Evolutionary conservation across 2,329 filamentous ascomycete species (phyloP).

Genomic region (Penicillium olsonii): DNA sequence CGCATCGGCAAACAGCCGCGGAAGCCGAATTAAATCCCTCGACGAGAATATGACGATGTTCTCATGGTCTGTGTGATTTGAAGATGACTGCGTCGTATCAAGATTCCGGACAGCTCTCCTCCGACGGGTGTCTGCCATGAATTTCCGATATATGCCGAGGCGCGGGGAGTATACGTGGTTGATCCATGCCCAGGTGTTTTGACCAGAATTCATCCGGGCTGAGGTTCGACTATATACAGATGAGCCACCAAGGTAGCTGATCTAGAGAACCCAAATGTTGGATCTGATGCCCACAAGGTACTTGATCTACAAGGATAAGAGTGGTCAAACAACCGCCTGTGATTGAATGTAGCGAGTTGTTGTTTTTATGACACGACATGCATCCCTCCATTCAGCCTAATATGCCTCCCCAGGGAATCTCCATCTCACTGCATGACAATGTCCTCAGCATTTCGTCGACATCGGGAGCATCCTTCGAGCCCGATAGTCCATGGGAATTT

Average conservation of each 20-base stretch:
- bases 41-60: constrained; percentile 1
- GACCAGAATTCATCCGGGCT: neutral
- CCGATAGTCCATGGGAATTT: constrained; percentile 12
- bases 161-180: neutral
- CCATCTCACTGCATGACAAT: constrained; percentile 1
- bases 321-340: constrained; percentile 9
- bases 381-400: neutral
- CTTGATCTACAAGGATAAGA: constrained; percentile 21
- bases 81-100: constrained; percentile 6
- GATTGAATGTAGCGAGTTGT: constrained; percentile 11
- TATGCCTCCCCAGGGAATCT: constrained; percentile 1
- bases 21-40: constrained; percentile 10
- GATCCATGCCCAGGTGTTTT: too few relatives aligned
- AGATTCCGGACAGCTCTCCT: neutral
- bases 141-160: neutral
- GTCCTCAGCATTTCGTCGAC: too few relatives aligned
- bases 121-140: neutral
- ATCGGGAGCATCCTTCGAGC: neutral
- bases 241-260: constrained; percentile 14
- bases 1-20: constrained; percentile 16
- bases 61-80: constrained; percentile 1
- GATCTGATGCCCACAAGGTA: constrained; percentile 26
- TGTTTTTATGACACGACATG: constrained; percentile 4
- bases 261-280: constrained; percentile 12
- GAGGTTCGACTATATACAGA: neutral